Evolutionary conservation across 202 grass and related monocot genomes (phyloP), one percentile per base, ranked within the genome.

Genomic region (Cymbopogon flexuosus): DNA sequence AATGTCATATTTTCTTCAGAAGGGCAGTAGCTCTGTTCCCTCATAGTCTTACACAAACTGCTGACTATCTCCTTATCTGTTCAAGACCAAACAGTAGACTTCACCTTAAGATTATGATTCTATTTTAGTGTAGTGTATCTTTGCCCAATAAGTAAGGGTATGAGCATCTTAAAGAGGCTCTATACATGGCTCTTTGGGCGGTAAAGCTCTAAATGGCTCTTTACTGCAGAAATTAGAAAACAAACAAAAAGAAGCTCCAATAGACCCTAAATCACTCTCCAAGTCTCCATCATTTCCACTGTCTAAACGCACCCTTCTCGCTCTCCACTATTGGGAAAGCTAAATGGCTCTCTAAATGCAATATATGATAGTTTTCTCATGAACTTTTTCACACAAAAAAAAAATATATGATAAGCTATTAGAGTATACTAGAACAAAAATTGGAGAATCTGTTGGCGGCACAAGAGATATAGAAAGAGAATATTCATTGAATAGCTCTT

Each of bases 21-120:
- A 76, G 43, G 56, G 65, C 51, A 57, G 40, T 78, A 70, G 67
- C 51, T 86, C 68, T 87, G 87, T 31, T 90, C 87, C 81, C 93
- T 92, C 52, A 89, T 83, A 71, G 89, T 81, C 77, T 98, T 90
- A 75, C 69, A 88, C 27, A 86, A 79, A 87, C 76, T 93, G 57
- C 87, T 90, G 63, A 84, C 79, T 68, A 90, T 81, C 82, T 90
- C 86, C n/a, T 84, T 84, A 79, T 90, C 93, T 64, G 70, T 84
- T 85, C 60, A 90, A 79, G 58, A 78, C 42, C 81, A 89, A 84
- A 41, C 76, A 83, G 52, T 31, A 70, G 34, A 10, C 30, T 63
- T 54, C 34, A 46, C 31, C 12, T 68, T 59, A 77, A 60, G 54
- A 22, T 2, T 69, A 27, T 10, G 46, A 9, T 56, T 65, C 52